Evolutionary conservation across 306 rosid genomes (phyloP).

Genomic region (Cucurbita ficifolia): DNA sequence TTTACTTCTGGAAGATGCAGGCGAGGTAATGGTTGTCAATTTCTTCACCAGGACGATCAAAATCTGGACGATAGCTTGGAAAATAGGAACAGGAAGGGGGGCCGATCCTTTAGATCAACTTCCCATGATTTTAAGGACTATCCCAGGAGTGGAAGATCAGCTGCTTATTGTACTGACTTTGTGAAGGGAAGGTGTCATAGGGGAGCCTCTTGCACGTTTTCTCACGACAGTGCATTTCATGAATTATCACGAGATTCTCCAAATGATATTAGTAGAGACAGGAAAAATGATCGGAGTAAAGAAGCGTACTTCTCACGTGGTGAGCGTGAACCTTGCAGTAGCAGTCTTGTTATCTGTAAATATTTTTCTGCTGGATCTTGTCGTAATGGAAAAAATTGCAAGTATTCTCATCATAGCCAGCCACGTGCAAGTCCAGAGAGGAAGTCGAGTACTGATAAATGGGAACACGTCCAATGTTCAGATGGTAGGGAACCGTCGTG

Average conservation of each 20-base stretch:
- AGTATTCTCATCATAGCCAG: constrained; percentile 73
- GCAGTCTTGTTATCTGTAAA: constrained; percentile 52
- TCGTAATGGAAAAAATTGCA: constrained; percentile 77
- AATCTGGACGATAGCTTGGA: constrained; percentile 68
- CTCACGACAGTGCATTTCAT: constrained; percentile 55
- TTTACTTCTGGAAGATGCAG: constrained; percentile 77
- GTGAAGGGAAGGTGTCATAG: constrained; percentile 69
- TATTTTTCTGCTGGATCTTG: constrained; percentile 80
- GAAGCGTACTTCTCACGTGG: constrained; percentile 57
- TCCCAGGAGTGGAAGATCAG: constrained; percentile 52
- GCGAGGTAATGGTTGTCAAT: constrained; percentile 61
- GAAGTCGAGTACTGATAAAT: constrained; percentile 42
- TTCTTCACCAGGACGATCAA: constrained; percentile 56
- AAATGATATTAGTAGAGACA: constrained; percentile 50
- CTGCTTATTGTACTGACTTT: constrained; percentile 39
- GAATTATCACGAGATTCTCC: constrained; percentile 35
- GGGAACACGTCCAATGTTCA: constrained; percentile 31
- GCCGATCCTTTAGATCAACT: constrained; percentile 41
- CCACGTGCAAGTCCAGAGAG: constrained; percentile 53
- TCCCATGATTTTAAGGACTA: constrained; percentile 40
- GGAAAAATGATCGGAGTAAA: constrained; percentile 49
- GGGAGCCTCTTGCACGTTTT: constrained; percentile 70
- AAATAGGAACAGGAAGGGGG: constrained; percentile 51
- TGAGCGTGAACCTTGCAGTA: constrained; percentile 40
- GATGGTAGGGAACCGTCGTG: constrained; percentile 28